These are phyloP conservation scores for Aspergillus ibericus DNA, from an alignment of 2,329 filamentous ascomycete genomes.

Conservation along the genomic window DNA sequence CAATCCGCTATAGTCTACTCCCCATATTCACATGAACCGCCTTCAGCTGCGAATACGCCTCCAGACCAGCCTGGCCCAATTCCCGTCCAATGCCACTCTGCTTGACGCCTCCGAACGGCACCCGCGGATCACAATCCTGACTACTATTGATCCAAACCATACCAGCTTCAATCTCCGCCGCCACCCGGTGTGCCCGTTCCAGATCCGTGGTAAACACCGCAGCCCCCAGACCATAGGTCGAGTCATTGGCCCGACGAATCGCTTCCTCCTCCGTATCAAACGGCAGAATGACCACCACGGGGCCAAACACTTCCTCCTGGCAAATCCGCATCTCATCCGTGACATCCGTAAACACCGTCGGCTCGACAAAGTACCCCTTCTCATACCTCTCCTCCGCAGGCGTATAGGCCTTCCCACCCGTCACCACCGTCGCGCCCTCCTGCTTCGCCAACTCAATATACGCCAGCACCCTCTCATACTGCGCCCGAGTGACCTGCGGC, in stretches of 20 bases:
- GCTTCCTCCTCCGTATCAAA: slow-evolving; percentile 44
- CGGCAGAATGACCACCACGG: slow-evolving; percentile 41
- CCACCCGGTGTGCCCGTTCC: slow-evolving; percentile 44
- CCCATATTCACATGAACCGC: slow-evolving; percentile 46
- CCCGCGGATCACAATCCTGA: slow-evolving; percentile 42
- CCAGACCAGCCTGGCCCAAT: slow-evolving; percentile 43
- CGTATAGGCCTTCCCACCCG: slow-evolving; percentile 38
- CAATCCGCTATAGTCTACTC: slow-evolving; percentile 21
- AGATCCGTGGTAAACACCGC: slow-evolving; percentile 46
- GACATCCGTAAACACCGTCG: slow-evolving; percentile 40
- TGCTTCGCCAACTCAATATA: slow-evolving; percentile 47
- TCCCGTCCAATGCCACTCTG: slow-evolving; percentile 54
- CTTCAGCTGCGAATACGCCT: slow-evolving; percentile 43
- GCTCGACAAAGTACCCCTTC: slow-evolving; percentile 43
- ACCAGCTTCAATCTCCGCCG: slow-evolving; percentile 46
- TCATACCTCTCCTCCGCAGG: slow-evolving; percentile 32
- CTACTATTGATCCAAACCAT: slow-evolving; percentile 50
- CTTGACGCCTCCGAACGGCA: slow-evolving; percentile 48
- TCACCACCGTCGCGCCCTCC: slow-evolving; percentile 40
- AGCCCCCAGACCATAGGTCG: slow-evolving; percentile 44
- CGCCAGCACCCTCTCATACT: slow-evolving; percentile 46
- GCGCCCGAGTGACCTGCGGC: slow-evolving; percentile 47
- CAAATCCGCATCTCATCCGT: slow-evolving; percentile 39
- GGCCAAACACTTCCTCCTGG: slow-evolving; percentile 47
- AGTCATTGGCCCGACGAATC: slow-evolving; percentile 41